These are phyloP conservation scores for Teratosphaeriaceae sp. DNA, from an alignment of 2,329 filamentous ascomycete genomes.

Conservation along the genomic window DNA sequence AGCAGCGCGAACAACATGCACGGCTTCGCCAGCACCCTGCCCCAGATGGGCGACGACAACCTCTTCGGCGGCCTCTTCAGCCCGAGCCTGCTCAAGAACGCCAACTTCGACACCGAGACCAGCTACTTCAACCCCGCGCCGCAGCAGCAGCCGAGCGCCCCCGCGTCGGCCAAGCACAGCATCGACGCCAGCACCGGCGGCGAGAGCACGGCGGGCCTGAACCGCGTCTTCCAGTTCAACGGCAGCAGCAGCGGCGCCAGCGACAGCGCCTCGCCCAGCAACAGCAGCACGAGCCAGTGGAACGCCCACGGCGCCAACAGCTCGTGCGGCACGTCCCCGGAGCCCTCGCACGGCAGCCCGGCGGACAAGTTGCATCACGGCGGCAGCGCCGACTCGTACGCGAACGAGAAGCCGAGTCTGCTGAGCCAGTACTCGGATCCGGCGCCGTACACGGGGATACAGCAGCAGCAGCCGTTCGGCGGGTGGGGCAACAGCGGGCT, in stretches of 20 bases:
- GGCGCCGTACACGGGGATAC: constrained; percentile 15
- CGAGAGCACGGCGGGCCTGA: constrained; percentile 37
- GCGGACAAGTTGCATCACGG: constrained; percentile 44
- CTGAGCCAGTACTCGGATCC: constrained; percentile 5
- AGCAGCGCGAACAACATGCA: constrained; percentile 30
- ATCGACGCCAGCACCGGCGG: constrained; percentile 30
- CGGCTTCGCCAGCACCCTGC: constrained; percentile 28
- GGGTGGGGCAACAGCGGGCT: constrained; percentile 10
- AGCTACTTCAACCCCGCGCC: constrained; percentile 20
- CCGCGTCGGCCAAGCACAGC: constrained; percentile 11
- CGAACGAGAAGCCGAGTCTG: constrained; percentile 51
- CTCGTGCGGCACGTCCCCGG: constrained; percentile 67
- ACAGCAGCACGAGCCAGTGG: constrained; percentile 45
- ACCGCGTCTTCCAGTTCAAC: constrained; percentile 47
- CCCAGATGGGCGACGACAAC: constrained; percentile 27
- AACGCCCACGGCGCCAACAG: constrained; percentile 51
- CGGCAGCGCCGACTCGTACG: constrained; percentile 25
- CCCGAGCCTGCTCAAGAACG: constrained; percentile 45
- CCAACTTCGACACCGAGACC: constrained; percentile 29
- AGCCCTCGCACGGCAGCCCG: constrained; percentile 67
- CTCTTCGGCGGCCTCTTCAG: constrained; percentile 55
- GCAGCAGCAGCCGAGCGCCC: constrained; percentile 17
- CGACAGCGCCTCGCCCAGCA: constrained; percentile 46
- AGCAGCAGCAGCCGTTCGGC: constrained; percentile 7
- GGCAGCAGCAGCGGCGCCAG: constrained; percentile 37